These are phyloP conservation scores for Euphorbia corollata DNA, from an alignment of 441 rosid genomes.

Conservation along the genomic window DNA sequence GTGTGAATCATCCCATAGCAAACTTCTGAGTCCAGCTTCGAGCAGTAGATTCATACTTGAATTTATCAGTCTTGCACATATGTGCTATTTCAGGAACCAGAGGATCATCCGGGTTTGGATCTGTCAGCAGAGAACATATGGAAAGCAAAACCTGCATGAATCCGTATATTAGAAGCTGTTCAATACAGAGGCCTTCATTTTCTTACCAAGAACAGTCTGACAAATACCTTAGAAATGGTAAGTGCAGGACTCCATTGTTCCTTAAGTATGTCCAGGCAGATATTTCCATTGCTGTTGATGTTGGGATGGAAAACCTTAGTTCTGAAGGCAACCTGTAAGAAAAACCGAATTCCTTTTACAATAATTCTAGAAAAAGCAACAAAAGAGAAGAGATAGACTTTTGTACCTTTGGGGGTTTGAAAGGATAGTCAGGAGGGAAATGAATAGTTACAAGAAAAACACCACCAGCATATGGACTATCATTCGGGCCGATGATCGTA, in stretches of 20 bases:
- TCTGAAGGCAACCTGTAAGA: neutral
- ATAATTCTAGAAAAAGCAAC: neutral
- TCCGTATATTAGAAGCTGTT: no score
- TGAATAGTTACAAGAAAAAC: neutral
- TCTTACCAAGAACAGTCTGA: no score
- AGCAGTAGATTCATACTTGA: conserved; percentile 67
- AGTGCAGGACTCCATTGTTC: neutral
- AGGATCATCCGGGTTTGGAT: conserved; percentile 80
- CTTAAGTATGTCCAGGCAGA: neutral
- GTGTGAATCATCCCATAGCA: conserved; percentile 39
- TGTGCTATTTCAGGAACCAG: conserved; percentile 80
- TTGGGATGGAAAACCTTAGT: neutral
- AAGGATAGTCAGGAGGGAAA: neutral
- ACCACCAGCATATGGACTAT: neutral
- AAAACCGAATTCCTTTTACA: no score
- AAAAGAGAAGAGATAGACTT: neutral
- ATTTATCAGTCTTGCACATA: conserved; percentile 70
- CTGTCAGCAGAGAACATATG: conserved; percentile 66
- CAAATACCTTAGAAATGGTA: conserved; percentile 13
- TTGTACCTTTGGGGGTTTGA: neutral
- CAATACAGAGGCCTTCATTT: no score
- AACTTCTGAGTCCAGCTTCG: conserved; percentile 83
- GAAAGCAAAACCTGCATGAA: conserved; percentile 29
- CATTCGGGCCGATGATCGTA: neutral
- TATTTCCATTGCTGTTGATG: neutral